A percentile compares a stretch with the other conserved stretches of the same genome.
phyloP scores from a whole-genome alignment of 2,329 filamentous ascomycete genomes.

The Trichophyton rubrum region DNA sequence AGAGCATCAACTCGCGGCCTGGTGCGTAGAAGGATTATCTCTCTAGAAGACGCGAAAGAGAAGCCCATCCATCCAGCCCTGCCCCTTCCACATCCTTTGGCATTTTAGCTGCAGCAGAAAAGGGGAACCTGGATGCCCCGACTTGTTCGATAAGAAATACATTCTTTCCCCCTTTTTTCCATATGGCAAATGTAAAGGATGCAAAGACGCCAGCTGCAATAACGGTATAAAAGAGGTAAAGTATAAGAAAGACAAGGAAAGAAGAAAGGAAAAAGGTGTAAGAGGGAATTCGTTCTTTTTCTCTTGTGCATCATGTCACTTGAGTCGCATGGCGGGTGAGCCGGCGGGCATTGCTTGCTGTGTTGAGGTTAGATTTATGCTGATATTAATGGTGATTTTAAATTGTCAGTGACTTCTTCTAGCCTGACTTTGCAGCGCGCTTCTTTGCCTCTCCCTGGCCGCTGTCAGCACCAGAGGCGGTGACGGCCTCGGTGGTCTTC shows the following conservation, averaged over 20 bases:
- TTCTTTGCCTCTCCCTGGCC: constrained; percentile 58
- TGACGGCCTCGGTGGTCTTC: constrained; percentile 42
- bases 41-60: neutral
- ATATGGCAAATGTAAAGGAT: neutral
- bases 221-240: neutral
- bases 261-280: neutral
- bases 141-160: neutral
- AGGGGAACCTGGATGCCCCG: neutral
- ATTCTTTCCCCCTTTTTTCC: too few relatives aligned
- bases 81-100: neutral
- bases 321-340: neutral
- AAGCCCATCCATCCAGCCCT: neutral
- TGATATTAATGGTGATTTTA: neutral
- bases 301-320: neutral
- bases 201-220: neutral
- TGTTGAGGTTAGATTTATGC: neutral
- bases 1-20: neutral
- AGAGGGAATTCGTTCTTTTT: neutral
- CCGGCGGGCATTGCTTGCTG: neutral
- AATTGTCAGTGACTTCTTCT: neutral
- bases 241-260: neutral
- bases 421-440: constrained; percentile 30
- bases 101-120: neutral
- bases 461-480: constrained; percentile 54
- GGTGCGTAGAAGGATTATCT: neutral